Evolutionary conservation across 306 rosid species (phyloP), one percentile per base, ranked within the genome.

Genomic region (Argentina anserina): DNA sequence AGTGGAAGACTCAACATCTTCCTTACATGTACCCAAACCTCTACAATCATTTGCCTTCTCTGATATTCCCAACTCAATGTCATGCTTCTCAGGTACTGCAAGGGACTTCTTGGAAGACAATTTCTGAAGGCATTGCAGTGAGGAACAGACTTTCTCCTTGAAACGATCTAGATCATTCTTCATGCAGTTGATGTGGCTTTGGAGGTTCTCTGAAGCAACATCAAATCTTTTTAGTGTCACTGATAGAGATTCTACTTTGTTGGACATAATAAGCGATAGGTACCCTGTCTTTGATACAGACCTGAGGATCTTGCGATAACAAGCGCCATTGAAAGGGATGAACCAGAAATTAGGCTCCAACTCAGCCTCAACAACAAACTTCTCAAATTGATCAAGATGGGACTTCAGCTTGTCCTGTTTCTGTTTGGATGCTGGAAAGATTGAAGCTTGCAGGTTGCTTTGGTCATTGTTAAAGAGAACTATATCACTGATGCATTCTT

Each of bases 311-410:
- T 81, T 90, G 18, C 45, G 59, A 20, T 93, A 86, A 75, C 84
- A 79, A 37, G 73, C 66, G 70, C 81, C 73, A 37, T 87, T 78
- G 43, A 90, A 89, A 77, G 97, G 88, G 40, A 81, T 33, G 82
- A 89, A 90, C 93, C 96, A 90, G 74, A 93, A 90, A 80, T 74
- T 84, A 43, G 98, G 97, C 78, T 90, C 97, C 73, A 74, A 7
- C 76, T 84, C 78, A n/a, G 98, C 93, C 80, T 89, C 96, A 40
- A 25, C 59, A 49, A 80, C 84, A 69, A 79, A 86, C 72, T 75
- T 78, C 69, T 82, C 78, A 13, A 93, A 47, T 23, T 79, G 80
- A 33, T 61, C 13, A 40, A 84, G 83, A 9, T 63, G 80, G 23
- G 67, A 71, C 63, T 82, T 85, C 29, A 93, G 82, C 70, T 68